Evolutionary conservation across 2,329 filamentous ascomycete genomes (phyloP), one percentile per base, ranked within the genome.

Genomic region (Nothophaeocryptopus gaeumannii): DNA sequence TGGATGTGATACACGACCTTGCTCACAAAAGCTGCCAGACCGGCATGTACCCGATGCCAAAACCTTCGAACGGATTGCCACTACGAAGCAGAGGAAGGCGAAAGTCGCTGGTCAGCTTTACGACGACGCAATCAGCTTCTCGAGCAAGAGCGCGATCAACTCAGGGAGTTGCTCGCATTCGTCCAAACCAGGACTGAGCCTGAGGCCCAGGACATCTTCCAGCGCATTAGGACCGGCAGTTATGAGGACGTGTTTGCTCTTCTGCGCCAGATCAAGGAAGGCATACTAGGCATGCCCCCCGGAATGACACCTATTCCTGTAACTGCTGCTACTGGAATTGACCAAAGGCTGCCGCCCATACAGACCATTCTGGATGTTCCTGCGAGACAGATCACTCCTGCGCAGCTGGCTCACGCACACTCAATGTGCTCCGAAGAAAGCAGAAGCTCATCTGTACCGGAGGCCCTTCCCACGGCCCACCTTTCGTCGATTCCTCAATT

Each of bases 41-140:
- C 64, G 34, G 44, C 58, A 11, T 67, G 64, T 41, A 55, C 63
- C 11, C 56, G 63, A 16, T 67, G 64, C 37, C 57, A 59, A 34
- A 58, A 59, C 30, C 46, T 65, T 3, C 54, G 53, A 10, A 67
- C 63, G n/a, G 59, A 62, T 2, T 67, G 64, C 45, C 49, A 53
- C 12, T 67, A 66, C 45, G 61, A 67, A 43, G 63, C 63, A 15
- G 63, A 67, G 42, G 63, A 64, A 46, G 64, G 63, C 47, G 64
- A 67, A 36, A 66, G 63, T 44, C 59, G 64, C 13, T 66, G 63
- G 64, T 65, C 63, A 3, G 64, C 63, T 10, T 52, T 66, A 8
- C 59, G 61, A 29, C 63, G 64, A 15, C 60, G 61, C 16, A 67
- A 63, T 44, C 58, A 62, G 26, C 50, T 61, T 8, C 56, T 67